These are phyloP conservation scores for Dendrobium officinale DNA, from an alignment of 106 monocot genomes.

Conservation along the genomic window DNA sequence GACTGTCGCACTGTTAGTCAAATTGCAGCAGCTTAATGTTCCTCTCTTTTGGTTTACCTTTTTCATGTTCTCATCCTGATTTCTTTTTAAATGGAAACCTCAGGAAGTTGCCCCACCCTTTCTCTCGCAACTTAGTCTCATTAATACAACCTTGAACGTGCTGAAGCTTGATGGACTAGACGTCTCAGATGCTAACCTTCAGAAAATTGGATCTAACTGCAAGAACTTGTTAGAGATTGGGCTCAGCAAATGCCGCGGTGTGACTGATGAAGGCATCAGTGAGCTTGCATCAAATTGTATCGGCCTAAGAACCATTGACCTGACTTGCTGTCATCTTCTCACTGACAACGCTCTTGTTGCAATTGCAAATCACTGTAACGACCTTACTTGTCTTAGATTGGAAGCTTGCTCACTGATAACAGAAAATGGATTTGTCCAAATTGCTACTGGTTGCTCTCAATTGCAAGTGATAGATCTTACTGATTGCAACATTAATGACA, in stretches of 20 bases:
- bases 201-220: conserved; percentile 43
- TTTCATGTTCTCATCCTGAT: neutral
- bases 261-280: conserved; percentile 60
- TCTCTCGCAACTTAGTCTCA: conserved; percentile 40
- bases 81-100: conserved; percentile 2
- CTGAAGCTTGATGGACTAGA: conserved; percentile 63
- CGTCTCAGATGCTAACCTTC: conserved; percentile 37
- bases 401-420: conserved; percentile 70
- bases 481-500: conserved; percentile 58
- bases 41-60: neutral
- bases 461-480: conserved; percentile 85
- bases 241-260: conserved; percentile 69
- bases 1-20: conserved; percentile 56
- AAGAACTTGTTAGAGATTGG: conserved; percentile 68
- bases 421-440: conserved; percentile 57
- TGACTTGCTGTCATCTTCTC: conserved; percentile 71
- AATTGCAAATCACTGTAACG: conserved; percentile 44
- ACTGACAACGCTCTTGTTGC: conserved; percentile 47
- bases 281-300: conserved; percentile 40
- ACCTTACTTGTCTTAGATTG: conserved; percentile 39
- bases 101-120: conserved; percentile 48
- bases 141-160: conserved; percentile 29
- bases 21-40: neutral
- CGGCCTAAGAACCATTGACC: conserved; percentile 47
- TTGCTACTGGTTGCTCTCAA: conserved; percentile 32